Evolutionary conservation across 108 stramenopile genomes (phyloP).

Genomic region (Fragilaria radians): DNA sequence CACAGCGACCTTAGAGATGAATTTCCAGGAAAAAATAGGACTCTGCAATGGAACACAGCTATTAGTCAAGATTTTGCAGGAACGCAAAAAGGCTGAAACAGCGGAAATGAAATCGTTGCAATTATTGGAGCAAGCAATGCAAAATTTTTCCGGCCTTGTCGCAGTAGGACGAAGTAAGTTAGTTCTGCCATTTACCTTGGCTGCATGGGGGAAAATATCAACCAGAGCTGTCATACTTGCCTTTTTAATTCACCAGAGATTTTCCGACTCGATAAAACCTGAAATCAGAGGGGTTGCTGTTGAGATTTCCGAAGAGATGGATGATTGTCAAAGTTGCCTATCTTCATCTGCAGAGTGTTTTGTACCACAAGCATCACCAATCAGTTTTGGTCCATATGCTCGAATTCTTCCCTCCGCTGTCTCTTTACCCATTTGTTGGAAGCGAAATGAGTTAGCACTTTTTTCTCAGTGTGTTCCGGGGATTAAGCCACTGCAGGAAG

Average conservation of each 20-base stretch:
- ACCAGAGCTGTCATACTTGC: constrained; percentile 57
- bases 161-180: background rate
- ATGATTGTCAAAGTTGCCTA: constrained; percentile 1
- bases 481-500: constrained; percentile 60
- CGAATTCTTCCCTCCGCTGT: constrained; percentile 78
- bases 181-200: constrained; percentile 15
- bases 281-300: constrained; percentile 11
- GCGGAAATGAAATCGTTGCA: constrained; percentile 13
- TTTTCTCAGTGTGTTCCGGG: constrained; percentile 76
- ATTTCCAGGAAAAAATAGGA: constrained; percentile 39
- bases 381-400: constrained; percentile 80
- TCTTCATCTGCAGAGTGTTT: background rate
- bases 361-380: constrained; percentile 22
- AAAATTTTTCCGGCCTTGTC: background rate
- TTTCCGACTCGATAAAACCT: constrained; percentile 47
- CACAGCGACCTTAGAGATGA: constrained; percentile 38
- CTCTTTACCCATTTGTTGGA: constrained; percentile 78
- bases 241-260: constrained; percentile 79
- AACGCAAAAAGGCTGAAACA: constrained; percentile 70
- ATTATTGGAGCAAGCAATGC: background rate
- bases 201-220: constrained; percentile 21
- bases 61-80: constrained; percentile 79
- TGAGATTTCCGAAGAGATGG: constrained; percentile 21
- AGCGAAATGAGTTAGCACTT: constrained; percentile 74
- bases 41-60: constrained; percentile 63